These are phyloP conservation scores for Metarhizium album DNA, from an alignment of 2,329 filamentous ascomycete species.

Conservation along the genomic window DNA sequence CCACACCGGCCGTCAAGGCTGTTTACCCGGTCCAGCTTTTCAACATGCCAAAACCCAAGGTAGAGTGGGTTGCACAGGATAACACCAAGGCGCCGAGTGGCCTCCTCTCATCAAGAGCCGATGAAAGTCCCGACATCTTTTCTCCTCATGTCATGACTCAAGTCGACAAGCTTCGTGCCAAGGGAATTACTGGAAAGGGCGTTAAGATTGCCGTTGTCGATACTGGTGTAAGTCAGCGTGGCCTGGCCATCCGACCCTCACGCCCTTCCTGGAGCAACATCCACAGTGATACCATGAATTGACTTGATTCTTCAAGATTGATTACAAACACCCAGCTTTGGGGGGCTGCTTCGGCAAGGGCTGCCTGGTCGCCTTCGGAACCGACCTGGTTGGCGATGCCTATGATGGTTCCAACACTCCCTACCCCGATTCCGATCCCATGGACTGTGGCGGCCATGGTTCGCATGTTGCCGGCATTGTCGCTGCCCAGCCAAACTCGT, in stretches of 20 bases:
- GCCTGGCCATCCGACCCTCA: background rate
- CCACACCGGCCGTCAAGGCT: constrained; percentile 34
- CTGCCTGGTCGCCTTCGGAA: constrained; percentile 46
- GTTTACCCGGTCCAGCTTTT: constrained; percentile 38
- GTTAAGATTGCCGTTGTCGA: constrained; percentile 44
- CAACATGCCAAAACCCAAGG: constrained; percentile 31
- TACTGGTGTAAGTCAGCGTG: constrained; percentile 33
- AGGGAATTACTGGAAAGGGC: constrained; percentile 38
- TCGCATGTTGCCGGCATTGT: constrained; percentile 53
- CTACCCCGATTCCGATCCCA: constrained; percentile 38
- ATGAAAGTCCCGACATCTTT: constrained; percentile 25
- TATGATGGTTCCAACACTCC: constrained; percentile 31
- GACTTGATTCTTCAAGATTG: constrained; percentile 31
- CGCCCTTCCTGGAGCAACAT: background rate
- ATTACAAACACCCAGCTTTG: constrained; percentile 52
- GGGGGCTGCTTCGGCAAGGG: constrained; percentile 52
- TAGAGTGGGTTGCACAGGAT: constrained; percentile 32
- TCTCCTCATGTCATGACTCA: constrained; percentile 46
- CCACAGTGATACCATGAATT: background rate
- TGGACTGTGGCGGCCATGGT: constrained; percentile 48
- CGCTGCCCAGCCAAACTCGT: constrained; percentile 42
- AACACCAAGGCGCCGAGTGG: constrained; percentile 12
- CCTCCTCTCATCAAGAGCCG: constrained; percentile 11
- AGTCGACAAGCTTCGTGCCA: constrained; percentile 39
- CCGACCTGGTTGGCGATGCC: constrained; percentile 46